Conservation (phyloP, 1,284 basidiomycete genomes). For the Irpex lacteus region DNA sequence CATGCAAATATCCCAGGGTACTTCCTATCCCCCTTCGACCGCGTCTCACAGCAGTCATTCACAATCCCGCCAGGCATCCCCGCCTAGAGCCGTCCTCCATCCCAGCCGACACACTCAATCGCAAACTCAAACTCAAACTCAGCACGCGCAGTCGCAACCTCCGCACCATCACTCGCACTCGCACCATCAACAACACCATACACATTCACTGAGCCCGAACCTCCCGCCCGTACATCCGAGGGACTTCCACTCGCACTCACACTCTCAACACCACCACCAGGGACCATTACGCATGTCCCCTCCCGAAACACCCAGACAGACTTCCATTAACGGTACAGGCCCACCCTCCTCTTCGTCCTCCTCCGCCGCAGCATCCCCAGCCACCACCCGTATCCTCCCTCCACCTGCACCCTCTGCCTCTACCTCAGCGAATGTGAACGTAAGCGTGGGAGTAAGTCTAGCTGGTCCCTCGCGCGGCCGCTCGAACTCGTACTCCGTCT, state of each 20-base stretch:
- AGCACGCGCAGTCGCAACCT: slow-evolving; percentile 18
- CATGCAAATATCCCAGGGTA: neutral
- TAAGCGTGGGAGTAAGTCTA: neutral
- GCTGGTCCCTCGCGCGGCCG: neutral
- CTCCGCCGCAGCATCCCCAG: slow-evolving; percentile 6
- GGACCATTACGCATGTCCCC: neutral
- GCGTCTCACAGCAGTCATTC: slow-evolving; percentile 18
- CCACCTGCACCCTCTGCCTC: neutral
- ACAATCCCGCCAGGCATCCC: slow-evolving; percentile 18
- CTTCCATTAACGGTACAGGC: neutral
- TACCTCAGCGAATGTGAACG: neutral
- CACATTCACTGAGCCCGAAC: slow-evolving; percentile 6
- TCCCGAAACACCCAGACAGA: slow-evolving; percentile 4
- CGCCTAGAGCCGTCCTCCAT: slow-evolving; percentile 22
- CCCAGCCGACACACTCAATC: slow-evolving; percentile 25
- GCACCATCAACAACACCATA: neutral
- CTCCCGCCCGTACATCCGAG: slow-evolving; percentile 5
- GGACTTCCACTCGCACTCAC: neutral
- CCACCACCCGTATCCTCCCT: neutral
- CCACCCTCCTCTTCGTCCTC: slow-evolving; percentile 1
- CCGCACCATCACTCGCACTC: slow-evolving; percentile 4
- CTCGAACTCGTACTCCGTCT: slow-evolving; percentile 9
- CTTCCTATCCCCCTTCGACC: slow-evolving; percentile 9
- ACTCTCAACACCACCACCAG: neutral
- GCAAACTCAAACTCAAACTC: neutral